Evolutionary conservation across 352 stramenopile genomes (phyloP).

Genomic region (Discostella stelligera): DNA sequence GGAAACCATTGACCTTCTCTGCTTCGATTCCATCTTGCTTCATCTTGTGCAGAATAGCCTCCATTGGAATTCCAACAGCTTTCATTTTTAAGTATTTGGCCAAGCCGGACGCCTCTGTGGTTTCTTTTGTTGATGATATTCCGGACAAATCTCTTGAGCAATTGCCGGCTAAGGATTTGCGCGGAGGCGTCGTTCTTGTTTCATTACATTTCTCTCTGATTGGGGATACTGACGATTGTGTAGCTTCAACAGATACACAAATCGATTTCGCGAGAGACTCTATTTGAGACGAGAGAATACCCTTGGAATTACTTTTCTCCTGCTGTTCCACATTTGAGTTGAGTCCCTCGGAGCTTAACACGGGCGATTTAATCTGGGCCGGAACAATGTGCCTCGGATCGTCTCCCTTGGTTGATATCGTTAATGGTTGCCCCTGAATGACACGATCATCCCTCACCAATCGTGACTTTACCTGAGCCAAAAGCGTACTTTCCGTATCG

Average conservation of each 20-base stretch:
- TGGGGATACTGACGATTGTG: not conserved
- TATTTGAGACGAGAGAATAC: slow-evolving; percentile 19
- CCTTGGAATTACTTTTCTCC: slow-evolving; percentile 4
- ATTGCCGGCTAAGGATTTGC: not conserved
- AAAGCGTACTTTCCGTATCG: slow-evolving; percentile 10
- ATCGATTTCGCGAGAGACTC: not conserved
- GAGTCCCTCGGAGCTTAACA: no score
- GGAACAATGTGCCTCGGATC: not conserved
- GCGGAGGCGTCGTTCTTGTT: not conserved
- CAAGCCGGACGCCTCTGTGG: not conserved
- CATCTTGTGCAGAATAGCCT: slow-evolving; percentile 43
- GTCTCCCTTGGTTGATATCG: not conserved
- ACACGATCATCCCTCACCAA: not conserved
- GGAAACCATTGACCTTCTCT: slow-evolving; percentile 21
- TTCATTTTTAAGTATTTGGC: slow-evolving; percentile 44
- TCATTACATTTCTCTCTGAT: not conserved
- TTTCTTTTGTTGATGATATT: not conserved
- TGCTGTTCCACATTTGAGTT: not conserved
- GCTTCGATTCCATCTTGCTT: slow-evolving; percentile 23
- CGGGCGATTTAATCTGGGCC: no score
- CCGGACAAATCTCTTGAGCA: not conserved
- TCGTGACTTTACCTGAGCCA: slow-evolving; percentile 15
- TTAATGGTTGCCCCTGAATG: not conserved
- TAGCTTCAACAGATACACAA: not conserved
- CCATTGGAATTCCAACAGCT: slow-evolving; percentile 33